Conservation (phyloP, 805 yeast genomes). For the Wickerhamomyces canadensis region DNA sequence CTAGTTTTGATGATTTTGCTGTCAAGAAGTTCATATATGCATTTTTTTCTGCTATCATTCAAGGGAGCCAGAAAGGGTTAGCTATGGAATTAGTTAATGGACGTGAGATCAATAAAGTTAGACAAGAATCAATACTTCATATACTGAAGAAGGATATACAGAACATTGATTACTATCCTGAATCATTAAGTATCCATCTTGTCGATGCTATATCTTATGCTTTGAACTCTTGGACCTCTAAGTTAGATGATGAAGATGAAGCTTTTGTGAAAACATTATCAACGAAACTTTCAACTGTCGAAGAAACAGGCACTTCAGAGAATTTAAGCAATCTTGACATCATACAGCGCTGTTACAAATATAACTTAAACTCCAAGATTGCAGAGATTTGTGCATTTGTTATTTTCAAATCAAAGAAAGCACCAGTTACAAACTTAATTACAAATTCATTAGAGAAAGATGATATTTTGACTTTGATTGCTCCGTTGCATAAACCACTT, state of each 20-base stretch:
- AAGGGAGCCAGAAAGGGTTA: slow-evolving; percentile 73
- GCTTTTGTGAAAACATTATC: slow-evolving; percentile 29
- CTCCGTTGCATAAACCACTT: slow-evolving; percentile 36
- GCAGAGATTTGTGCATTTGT: slow-evolving; percentile 73
- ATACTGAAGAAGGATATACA: slow-evolving; percentile 51
- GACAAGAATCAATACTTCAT: slow-evolving; percentile 40
- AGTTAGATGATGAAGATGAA: slow-evolving; percentile 45
- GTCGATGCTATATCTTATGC: slow-evolving; percentile 72
- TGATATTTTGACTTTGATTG: slow-evolving; percentile 27
- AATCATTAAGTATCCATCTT: slow-evolving; percentile 57
- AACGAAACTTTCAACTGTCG: slow-evolving; percentile 24
- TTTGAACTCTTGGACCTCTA: slow-evolving; percentile 71
- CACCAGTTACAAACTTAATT: slow-evolving; percentile 36
- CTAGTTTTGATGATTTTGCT: slow-evolving; percentile 45
- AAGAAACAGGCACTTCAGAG: slow-evolving; percentile 6
- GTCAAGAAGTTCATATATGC: slow-evolving; percentile 52
- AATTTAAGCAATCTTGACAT: slow-evolving; percentile 14
- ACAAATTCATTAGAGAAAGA: slow-evolving; percentile 34
- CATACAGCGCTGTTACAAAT: slow-evolving; percentile 43
- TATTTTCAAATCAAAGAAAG: slow-evolving; percentile 51
- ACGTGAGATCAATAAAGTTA: slow-evolving; percentile 21
- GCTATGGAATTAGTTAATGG: slow-evolving; percentile 66
- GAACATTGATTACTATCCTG: slow-evolving; percentile 49
- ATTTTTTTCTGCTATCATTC: slow-evolving; percentile 63
- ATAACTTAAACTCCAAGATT: slow-evolving; percentile 57